Evolutionary conservation across 495 filamentous ascomycete species (phyloP).

Genomic region (Penicillium silybi): DNA sequence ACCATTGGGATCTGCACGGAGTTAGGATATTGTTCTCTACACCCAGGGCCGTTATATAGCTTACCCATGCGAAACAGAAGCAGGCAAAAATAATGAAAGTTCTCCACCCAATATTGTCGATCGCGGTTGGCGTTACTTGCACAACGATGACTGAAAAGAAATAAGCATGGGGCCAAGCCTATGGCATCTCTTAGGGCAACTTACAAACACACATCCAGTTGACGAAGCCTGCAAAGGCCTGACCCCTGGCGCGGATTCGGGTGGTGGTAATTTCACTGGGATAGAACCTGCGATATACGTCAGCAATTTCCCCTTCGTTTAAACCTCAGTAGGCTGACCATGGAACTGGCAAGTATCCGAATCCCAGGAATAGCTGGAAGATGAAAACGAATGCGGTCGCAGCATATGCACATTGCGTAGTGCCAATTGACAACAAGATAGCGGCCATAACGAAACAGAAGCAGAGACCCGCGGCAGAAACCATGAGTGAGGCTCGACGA

Average conservation of each 20-base stretch:
- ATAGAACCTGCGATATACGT: conserved; percentile 55
- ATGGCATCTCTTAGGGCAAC: neutral
- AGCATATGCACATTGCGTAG: conserved; percentile 25
- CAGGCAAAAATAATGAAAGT: conserved; percentile 64
- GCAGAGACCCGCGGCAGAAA: conserved; percentile 42
- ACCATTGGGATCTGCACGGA: conserved; percentile 58
- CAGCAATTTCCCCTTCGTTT: conserved; percentile 29
- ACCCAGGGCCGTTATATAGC: neutral
- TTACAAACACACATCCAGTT: conserved; percentile 48
- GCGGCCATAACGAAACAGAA: conserved; percentile 38
- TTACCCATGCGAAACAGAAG: conserved; percentile 24
- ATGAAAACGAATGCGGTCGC: conserved; percentile 46
- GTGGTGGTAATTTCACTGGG: conserved; percentile 59
- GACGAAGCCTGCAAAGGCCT: conserved; percentile 37
- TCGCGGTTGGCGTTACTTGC: conserved; percentile 59
- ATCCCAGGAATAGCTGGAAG: conserved; percentile 46
- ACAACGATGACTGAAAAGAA: conserved; percentile 38
- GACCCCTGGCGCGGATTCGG: conserved; percentile 32
- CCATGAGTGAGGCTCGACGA: conserved; percentile 46
- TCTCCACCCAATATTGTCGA: conserved; percentile 55
- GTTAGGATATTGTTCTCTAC: conserved; percentile 24
- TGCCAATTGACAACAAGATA: conserved; percentile 27
- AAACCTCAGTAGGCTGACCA: conserved; percentile 49
- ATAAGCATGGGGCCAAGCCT: neutral
- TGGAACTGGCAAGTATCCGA: conserved; percentile 40